Conservation (phyloP, 805 yeast genomes). For the Scheffersomyces lignosus region DNA sequence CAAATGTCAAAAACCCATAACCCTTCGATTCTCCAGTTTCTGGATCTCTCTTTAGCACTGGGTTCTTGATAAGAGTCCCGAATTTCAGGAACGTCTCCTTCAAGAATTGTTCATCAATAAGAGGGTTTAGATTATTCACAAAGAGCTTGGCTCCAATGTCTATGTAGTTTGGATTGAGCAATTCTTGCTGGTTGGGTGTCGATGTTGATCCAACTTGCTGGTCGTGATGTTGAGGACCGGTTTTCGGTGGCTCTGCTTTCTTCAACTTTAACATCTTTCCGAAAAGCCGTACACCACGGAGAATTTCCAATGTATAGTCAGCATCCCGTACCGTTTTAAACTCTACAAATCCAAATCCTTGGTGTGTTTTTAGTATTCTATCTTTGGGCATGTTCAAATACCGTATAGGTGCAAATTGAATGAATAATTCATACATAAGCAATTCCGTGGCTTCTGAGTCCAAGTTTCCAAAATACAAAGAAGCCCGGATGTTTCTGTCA, state of each 20-base stretch:
- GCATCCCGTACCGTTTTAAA: constrained; percentile 61
- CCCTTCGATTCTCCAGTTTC: constrained; percentile 54
- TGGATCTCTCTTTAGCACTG: constrained; percentile 49
- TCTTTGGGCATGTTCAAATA: constrained; percentile 78
- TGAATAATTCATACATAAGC: constrained; percentile 74
- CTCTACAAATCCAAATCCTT: constrained; percentile 89
- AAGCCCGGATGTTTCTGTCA: constrained; percentile 59
- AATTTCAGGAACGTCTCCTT: constrained; percentile 62
- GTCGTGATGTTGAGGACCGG: constrained; percentile 11
- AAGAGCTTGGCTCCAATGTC: constrained; percentile 56
- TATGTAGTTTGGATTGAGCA: constrained; percentile 12
- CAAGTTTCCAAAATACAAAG: constrained; percentile 80
- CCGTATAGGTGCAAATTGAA: constrained; percentile 80
- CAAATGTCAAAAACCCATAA: constrained; percentile 65
- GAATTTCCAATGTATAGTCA: constrained; percentile 61
- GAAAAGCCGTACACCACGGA: constrained; percentile 61
- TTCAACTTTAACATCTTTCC: constrained; percentile 63
- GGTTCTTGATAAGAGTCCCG: constrained; percentile 58
- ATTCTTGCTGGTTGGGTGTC: constrained; percentile 8
- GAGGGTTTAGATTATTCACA: constrained; percentile 61
- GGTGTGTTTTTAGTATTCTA: constrained; percentile 65
- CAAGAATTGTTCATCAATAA: constrained; percentile 62
- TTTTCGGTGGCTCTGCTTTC: constrained; percentile 38
- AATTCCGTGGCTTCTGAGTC: constrained; percentile 73
- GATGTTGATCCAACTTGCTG: constrained; percentile 5